A percentile compares a stretch with the other conserved stretches of the same genome.
phyloP scores from a whole-genome alignment of 805 yeast genomes.

The Myxozyma kluyveri region DNA sequence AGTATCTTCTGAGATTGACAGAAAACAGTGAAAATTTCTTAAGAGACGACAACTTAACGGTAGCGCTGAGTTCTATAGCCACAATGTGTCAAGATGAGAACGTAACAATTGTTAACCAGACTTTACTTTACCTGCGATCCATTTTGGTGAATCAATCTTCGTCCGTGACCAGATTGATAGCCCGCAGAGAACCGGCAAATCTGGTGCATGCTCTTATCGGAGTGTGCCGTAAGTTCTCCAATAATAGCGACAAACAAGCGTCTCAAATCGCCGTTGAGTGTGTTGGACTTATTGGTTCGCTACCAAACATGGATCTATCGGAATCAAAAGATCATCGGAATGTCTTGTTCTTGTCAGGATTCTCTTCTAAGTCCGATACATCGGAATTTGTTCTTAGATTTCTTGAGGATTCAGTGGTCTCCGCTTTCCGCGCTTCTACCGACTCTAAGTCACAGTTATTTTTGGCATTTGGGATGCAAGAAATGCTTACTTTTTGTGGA shows the following conservation, averaged over 20 bases:
- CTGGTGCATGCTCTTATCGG: slow-evolving; percentile 35
- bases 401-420: slow-evolving; percentile 68
- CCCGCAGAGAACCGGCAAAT: no score
- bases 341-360: slow-evolving; percentile 56
- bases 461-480: slow-evolving; percentile 87
- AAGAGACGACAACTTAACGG: neutral
- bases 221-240: slow-evolving; percentile 33
- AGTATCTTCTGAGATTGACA: neutral
- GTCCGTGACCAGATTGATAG: no score
- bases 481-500: slow-evolving; percentile 64
- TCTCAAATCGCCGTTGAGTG: slow-evolving; percentile 64
- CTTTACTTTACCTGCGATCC: slow-evolving; percentile 24
- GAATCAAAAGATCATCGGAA: slow-evolving; percentile 42
- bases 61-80: slow-evolving; percentile 41
- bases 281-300: slow-evolving; percentile 67
- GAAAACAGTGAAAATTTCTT: neutral
- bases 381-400: slow-evolving; percentile 61
- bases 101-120: slow-evolving; percentile 69
- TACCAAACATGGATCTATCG: neutral
- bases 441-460: slow-evolving; percentile 82
- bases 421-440: slow-evolving; percentile 83
- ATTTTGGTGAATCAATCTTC: slow-evolving; percentile 3
- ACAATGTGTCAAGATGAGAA: slow-evolving; percentile 61
- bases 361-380: slow-evolving; percentile 61
- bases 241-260: slow-evolving; percentile 38